Evolutionary conservation across 108 stramenopile genomes (phyloP).

Genomic region (Conticribra weissflogii): DNA sequence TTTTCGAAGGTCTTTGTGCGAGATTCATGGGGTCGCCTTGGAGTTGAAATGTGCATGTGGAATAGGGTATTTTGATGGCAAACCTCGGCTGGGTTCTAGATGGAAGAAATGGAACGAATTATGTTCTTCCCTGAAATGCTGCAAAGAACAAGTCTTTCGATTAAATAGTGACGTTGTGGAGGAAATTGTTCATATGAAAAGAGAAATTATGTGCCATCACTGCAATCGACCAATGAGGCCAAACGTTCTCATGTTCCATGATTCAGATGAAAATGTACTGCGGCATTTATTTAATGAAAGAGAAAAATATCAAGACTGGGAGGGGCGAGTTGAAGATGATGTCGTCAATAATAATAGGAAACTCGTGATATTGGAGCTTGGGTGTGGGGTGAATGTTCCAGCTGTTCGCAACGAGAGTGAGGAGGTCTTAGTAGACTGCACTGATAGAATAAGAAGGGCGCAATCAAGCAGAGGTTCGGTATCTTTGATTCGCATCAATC

Average conservation of each 20-base stretch:
- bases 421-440: slow-evolving; percentile 51
- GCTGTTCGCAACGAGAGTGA: slow-evolving; percentile 58
- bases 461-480: slow-evolving; percentile 16
- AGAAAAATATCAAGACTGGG: slow-evolving; percentile 58
- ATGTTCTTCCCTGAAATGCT: slow-evolving; percentile 4
- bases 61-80: slow-evolving; percentile 37
- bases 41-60: slow-evolving; percentile 40
- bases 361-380: slow-evolving; percentile 63
- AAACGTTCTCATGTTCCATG: slow-evolving; percentile 55
- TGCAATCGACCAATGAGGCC: slow-evolving; percentile 40
- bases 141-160: slow-evolving; percentile 10
- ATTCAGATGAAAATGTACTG: slow-evolving; percentile 48
- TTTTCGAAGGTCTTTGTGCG: slow-evolving; percentile 33
- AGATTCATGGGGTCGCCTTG: slow-evolving; percentile 52
- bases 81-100: slow-evolving; percentile 23
- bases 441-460: slow-evolving; percentile 15
- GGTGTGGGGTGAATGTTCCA: slow-evolving; percentile 60
- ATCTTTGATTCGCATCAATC: slow-evolving; percentile 45
- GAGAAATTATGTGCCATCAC: slow-evolving; percentile 18
- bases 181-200: neutral
- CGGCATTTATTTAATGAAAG: slow-evolving; percentile 19
- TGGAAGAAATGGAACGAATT: slow-evolving; percentile 50
- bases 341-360: slow-evolving; percentile 9
- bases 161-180: slow-evolving; percentile 1
- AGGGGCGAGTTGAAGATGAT: slow-evolving; percentile 47